These are phyloP conservation scores for Sporothrix brunneoviolacea DNA, from an alignment of 2,329 filamentous ascomycete species.

Conservation along the genomic window DNA sequence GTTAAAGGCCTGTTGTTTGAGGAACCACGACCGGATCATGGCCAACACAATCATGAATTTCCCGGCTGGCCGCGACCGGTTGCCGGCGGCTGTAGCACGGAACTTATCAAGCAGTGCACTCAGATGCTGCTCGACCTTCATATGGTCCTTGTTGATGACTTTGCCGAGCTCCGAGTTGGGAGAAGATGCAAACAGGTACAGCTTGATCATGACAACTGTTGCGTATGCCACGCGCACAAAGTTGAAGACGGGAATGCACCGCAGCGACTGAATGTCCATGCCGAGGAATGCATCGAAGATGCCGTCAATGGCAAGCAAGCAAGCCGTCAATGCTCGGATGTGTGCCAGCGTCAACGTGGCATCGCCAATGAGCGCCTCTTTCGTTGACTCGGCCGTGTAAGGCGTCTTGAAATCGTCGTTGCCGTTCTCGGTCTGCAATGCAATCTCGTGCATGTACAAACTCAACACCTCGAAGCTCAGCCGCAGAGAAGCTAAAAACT, in stretches of 20 bases:
- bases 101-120: constrained; percentile 65
- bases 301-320: constrained; percentile 58
- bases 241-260: constrained; percentile 62
- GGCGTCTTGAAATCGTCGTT: constrained; percentile 45
- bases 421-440: constrained; percentile 56
- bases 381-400: constrained; percentile 39
- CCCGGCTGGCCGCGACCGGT: constrained; percentile 57
- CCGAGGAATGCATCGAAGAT: constrained; percentile 59
- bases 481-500: constrained; percentile 48
- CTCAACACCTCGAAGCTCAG: constrained; percentile 60
- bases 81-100: constrained; percentile 53
- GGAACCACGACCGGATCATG: constrained; percentile 66
- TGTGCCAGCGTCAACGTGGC: constrained; percentile 47
- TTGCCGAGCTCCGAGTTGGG: constrained; percentile 61
- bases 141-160: constrained; percentile 60
- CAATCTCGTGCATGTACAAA: constrained; percentile 71
- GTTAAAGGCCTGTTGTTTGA: constrained; percentile 31
- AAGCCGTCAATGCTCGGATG: constrained; percentile 60
- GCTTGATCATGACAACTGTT: constrained; percentile 65
- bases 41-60: constrained; percentile 66
- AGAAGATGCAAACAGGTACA: constrained; percentile 57
- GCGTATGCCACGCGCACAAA: constrained; percentile 67
- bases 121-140: constrained; percentile 61
- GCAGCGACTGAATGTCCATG: constrained; percentile 52
- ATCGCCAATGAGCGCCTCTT: constrained; percentile 35